These are phyloP conservation scores for Cyberlindnera xishuangbannaensis DNA, from an alignment of 805 yeast species.

Conservation along the genomic window DNA sequence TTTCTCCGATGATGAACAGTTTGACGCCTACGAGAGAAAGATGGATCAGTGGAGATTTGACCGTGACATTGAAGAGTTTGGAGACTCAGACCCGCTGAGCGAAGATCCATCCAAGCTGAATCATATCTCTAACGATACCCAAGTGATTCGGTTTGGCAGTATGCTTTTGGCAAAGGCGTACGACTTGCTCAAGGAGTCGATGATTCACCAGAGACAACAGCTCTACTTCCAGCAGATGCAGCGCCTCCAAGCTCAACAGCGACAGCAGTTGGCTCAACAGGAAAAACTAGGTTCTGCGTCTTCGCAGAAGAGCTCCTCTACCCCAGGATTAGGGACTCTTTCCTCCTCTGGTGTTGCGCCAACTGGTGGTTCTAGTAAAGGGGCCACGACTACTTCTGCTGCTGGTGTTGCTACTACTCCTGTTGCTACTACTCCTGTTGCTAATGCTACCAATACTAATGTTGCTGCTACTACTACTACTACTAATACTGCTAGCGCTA, in stretches of 20 bases:
- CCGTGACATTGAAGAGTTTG: constrained; percentile 36
- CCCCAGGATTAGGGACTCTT: too few species aligned
- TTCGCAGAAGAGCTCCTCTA: constrained; percentile 1
- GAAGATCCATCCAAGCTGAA: constrained; percentile 81
- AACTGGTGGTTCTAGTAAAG: not conserved
- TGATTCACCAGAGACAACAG: constrained; percentile 45
- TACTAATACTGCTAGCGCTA: too few species aligned
- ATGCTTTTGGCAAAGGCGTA: constrained; percentile 86
- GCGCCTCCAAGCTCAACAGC: constrained; percentile 8
- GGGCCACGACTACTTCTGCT: not conserved
- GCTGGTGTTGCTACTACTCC: not conserved
- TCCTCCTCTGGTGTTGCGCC: too few species aligned
- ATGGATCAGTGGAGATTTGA: constrained; percentile 67
- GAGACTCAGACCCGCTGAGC: constrained; percentile 45
- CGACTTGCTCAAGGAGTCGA: constrained; percentile 71
- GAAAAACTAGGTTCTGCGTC: too few species aligned
- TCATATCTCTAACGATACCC: constrained; percentile 79
- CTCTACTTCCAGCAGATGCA: constrained; percentile 7
- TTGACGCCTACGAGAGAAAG: constrained; percentile 41
- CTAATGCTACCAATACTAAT: too few species aligned
- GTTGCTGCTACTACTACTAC: too few species aligned
- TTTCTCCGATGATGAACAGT: constrained; percentile 22
- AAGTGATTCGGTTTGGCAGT: constrained; percentile 84
- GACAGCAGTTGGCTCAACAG: not conserved
- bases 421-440: too few species aligned